A percentile compares a stretch with the other conserved stretches of the same genome.
These are phyloP conservation scores for Sphagnum magellanicum DNA, from an alignment of 228 moss, liverwort and hornwort genomes.

Conservation along the genomic window DNA sequence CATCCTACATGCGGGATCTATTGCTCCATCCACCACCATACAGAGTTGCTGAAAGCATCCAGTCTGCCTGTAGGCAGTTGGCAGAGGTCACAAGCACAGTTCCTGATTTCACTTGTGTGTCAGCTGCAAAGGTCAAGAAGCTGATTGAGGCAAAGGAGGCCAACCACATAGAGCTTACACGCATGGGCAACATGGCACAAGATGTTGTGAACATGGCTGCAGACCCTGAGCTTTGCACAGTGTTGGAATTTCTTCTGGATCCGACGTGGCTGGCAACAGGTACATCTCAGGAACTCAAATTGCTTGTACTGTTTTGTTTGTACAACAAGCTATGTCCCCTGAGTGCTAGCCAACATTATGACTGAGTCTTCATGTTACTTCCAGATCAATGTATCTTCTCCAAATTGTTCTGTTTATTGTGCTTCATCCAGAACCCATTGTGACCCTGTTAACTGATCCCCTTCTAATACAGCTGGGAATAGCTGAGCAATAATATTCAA, in stretches of 20 bases:
- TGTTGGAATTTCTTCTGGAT: slow-evolving; percentile 62
- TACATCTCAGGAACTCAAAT: slow-evolving; percentile 4
- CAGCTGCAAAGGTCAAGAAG: slow-evolving; percentile 73
- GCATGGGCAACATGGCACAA: slow-evolving; percentile 70
- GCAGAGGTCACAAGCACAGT: slow-evolving; percentile 36
- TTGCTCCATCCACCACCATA: slow-evolving; percentile 82
- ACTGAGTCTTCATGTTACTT: too few species aligned
- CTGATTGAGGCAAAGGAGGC: slow-evolving; percentile 79
- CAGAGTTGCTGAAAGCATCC: slow-evolving; percentile 63
- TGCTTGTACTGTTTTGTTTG: too few species aligned
- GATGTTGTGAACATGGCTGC: slow-evolving; percentile 70
- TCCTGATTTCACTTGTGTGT: slow-evolving; percentile 82
- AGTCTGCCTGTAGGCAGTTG: slow-evolving; percentile 42
- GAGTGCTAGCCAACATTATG: too few species aligned
- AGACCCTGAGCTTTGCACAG: slow-evolving; percentile 29
- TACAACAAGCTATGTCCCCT: too few species aligned
- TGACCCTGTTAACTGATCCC: too few species aligned
- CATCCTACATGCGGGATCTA: slow-evolving; percentile 68
- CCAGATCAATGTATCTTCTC: too few species aligned
- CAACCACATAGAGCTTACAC: slow-evolving; percentile 68
- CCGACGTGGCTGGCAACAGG: slow-evolving; percentile 90
- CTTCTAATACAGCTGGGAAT: too few species aligned
- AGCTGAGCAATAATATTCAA: too few species aligned
- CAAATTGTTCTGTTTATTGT: too few species aligned
- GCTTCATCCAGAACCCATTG: too few species aligned